Evolutionary conservation across 2,329 filamentous ascomycete genomes (phyloP).

Genomic region (Ilyonectria destructans): DNA sequence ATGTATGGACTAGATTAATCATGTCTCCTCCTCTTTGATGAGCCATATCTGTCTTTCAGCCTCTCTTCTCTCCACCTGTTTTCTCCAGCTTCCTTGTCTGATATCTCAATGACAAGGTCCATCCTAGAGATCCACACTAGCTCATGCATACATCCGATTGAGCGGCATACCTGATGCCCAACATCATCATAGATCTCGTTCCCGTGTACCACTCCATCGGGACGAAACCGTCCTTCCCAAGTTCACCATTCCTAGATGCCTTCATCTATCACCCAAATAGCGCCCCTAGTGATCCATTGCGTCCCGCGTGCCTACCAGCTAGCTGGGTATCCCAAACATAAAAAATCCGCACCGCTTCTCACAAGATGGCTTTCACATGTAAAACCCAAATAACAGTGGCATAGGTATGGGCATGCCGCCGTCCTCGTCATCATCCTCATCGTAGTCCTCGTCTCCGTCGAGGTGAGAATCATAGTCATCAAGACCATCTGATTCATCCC

Average conservation of each 20-base stretch:
- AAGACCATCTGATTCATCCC: conserved; percentile 13
- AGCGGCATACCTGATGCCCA: conserved; percentile 12
- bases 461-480: conserved; percentile 26
- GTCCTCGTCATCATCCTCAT: conserved; percentile 44
- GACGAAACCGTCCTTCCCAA: conserved; percentile 18
- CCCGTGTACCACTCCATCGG: conserved; percentile 20
- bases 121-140: neutral
- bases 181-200: conserved; percentile 27
- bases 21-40: neutral
- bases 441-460: conserved; percentile 26
- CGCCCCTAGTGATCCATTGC: conserved; percentile 24
- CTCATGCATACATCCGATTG: conserved; percentile 13
- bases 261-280: conserved; percentile 24
- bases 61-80: neutral
- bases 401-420: conserved; percentile 39
- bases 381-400: conserved; percentile 40
- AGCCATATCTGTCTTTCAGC: neutral
- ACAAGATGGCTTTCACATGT: conserved; percentile 35
- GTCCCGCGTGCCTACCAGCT: conserved; percentile 10
- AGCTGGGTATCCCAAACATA: conserved; percentile 20
- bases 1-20: neutral
- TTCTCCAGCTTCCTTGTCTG: conserved; percentile 2
- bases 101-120: neutral
- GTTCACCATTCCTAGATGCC: conserved; percentile 15
- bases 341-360: conserved; percentile 23